phyloP scores from a whole-genome alignment of 2,329 filamentous ascomycete genomes.

The Penicillium sp. region DNA sequence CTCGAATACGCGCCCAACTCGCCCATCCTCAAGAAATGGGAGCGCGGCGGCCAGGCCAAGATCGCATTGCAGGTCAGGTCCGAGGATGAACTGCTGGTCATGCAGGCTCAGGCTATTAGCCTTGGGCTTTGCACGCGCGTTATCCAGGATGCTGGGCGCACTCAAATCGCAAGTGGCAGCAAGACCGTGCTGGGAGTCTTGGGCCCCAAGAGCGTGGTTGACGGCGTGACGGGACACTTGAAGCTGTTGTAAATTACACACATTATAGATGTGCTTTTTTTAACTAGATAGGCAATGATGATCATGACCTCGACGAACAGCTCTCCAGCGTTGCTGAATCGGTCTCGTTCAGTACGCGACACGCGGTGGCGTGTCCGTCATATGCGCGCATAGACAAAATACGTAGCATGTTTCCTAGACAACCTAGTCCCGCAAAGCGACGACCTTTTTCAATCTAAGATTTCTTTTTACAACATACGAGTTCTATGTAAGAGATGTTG shows the following conservation, averaged over 20 bases:
- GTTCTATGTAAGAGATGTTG: conserved; percentile 56
- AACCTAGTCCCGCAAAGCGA: not conserved
- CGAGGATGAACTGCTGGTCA: conserved; percentile 73
- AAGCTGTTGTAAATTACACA: conserved; percentile 67
- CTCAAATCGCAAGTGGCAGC: conserved; percentile 92
- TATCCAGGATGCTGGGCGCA: conserved; percentile 92
- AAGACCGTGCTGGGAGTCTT: conserved; percentile 84
- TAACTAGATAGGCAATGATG: conserved; percentile 13
- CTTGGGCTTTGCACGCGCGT: conserved; percentile 84
- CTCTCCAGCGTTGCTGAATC: conserved; percentile 2
- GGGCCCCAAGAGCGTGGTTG: conserved; percentile 81
- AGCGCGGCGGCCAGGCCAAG: conserved; percentile 83
- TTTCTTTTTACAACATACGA: conserved; percentile 7
- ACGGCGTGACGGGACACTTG: conserved; percentile 79
- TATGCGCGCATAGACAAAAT: not conserved
- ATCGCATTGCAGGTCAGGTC: conserved; percentile 86
- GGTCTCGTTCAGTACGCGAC: not conserved
- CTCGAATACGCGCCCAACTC: conserved; percentile 54
- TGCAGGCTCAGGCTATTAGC: conserved; percentile 77
- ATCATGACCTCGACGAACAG: conserved; percentile 22
- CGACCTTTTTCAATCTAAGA: not conserved
- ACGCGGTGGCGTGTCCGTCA: not conserved
- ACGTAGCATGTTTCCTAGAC: not conserved
- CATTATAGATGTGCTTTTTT: not conserved
- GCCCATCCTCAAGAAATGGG: conserved; percentile 77